Evolutionary conservation across 805 yeast species (phyloP), one percentile per base, ranked within the genome.

Genomic region (Ogataea henricii): DNA sequence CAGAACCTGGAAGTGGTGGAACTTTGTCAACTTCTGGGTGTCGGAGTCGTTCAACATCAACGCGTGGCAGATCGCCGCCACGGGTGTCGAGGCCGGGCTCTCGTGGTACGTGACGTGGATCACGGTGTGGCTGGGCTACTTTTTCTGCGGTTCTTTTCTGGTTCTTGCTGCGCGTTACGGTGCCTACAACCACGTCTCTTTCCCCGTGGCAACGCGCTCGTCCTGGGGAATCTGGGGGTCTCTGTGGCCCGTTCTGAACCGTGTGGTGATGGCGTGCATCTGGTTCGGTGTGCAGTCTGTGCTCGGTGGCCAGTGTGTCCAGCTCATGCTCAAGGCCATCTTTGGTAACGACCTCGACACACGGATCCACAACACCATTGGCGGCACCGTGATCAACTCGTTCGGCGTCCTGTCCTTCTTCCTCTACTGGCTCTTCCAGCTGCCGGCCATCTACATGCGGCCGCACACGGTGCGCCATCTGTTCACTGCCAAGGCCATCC

Each of bases 81-180:
- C 96, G 0, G 96, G 96, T 58, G 84, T 86, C 48, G 72, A 75
- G 45, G 80, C 82, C 18, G 94, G 94, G 9, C 70, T 89, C 67
- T 78, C 84, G 14, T 89, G 96, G 96, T 89, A 96, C 95, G 90
- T 84, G 62, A 82, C 87, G 10, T 89, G 96, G 95, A 69, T 89
- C 32, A 79, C 94, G 1, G 94, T 89, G 21, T 88, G 96, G 94
- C 53, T 89, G 14, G 96, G 96, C 6, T 89, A 89, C 65, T 61
- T 74, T 16, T 66, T 87, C 40, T 81, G 87, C 52, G 94, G 87
- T 52, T 56, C 76, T 1, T 87, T 89, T 56, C 85, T 90, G 27
- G 77, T 80, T 4, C 62, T 82, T n/a, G 75, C 87, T 16, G 87
- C 95, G 18, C 74, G 96, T 57, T 78, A 87, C 44, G 97, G 96